phyloP scores from a whole-genome alignment of 176 grass and related monocot genomes.

The Metroxylon sagu region DNA sequence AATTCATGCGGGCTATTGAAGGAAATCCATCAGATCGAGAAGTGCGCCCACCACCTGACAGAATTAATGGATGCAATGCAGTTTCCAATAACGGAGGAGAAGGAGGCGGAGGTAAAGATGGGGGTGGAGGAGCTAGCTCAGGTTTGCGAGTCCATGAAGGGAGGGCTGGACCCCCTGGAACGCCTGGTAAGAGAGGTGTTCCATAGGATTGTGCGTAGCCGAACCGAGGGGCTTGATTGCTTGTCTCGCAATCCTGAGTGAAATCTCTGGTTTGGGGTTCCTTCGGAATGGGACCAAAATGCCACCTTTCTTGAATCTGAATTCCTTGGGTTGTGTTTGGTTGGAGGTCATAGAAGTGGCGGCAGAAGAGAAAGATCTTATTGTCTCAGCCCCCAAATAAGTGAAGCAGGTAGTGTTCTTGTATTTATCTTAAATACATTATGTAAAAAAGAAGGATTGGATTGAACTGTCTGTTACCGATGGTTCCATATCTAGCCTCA shows the following conservation, averaged over 20 bases:
- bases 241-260: slow-evolving; percentile 33
- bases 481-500: slow-evolving; percentile 5
- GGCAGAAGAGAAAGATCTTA: background rate
- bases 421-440: slow-evolving; percentile 14
- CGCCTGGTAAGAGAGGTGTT: slow-evolving; percentile 84
- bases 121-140: slow-evolving; percentile 43
- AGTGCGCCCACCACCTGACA: slow-evolving; percentile 44
- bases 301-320: background rate
- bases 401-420: slow-evolving; percentile 10
- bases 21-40: slow-evolving; percentile 69
- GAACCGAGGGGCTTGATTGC: slow-evolving; percentile 75
- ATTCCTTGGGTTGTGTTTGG: background rate
- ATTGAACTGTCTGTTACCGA: slow-evolving; percentile 7
- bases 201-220: slow-evolving; percentile 79
- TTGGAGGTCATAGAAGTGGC: background rate
- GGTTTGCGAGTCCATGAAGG: slow-evolving; percentile 45
- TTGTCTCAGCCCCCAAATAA: slow-evolving; percentile 12
- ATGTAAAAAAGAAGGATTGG: slow-evolving; percentile 12
- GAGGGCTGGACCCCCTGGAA: slow-evolving; percentile 56
- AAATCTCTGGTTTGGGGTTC: slow-evolving; percentile 2
- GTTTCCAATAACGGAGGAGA: slow-evolving; percentile 31
- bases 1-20: slow-evolving; percentile 64
- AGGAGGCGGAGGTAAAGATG: slow-evolving; percentile 38
- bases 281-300: background rate
- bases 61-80: slow-evolving; percentile 43